Conservation (phyloP, 2,329 filamentous ascomycete genomes). For the Ophiostoma novo-ulmi region DNA sequence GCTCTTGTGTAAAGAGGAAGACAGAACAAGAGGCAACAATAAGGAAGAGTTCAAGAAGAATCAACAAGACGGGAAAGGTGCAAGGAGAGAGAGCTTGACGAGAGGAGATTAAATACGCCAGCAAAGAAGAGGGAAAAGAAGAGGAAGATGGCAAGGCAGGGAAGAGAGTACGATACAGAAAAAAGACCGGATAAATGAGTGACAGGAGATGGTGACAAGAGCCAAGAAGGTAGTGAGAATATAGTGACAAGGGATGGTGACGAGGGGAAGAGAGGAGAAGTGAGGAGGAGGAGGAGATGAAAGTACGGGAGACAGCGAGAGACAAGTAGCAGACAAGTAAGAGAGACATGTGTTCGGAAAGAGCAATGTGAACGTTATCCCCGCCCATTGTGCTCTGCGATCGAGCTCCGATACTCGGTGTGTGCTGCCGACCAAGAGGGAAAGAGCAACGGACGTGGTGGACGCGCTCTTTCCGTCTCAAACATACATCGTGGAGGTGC, state of each 20-base stretch:
- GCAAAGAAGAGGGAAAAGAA: not conserved
- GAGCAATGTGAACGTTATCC: not conserved
- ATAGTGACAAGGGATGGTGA: not conserved
- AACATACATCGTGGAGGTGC: constrained; percentile 3
- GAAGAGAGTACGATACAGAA: not conserved
- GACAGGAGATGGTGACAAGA: not conserved
- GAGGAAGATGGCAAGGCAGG: not conserved
- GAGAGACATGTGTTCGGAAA: not conserved
- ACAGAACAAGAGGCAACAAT: no score
- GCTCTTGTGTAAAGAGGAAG: no score
- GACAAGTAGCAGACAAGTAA: not conserved
- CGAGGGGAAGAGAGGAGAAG: not conserved
- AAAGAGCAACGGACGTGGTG: constrained; percentile 9
- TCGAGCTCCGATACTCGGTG: constrained; percentile 13
- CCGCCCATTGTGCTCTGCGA: not conserved
- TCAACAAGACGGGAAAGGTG: no score
- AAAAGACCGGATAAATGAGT: not conserved
- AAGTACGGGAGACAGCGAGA: not conserved
- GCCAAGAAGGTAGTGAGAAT: not conserved
- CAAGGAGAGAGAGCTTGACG: no score
- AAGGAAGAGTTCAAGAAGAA: not conserved
- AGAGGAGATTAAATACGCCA: not conserved
- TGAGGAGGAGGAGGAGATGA: not conserved
- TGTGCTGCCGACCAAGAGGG: not conserved
- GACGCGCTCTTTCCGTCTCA: not conserved